A percentile compares a stretch with the other conserved stretches of the same genome.
Evolutionary conservation across 371 early-diverging fungal species (phyloP).

Genomic region (Rhizomucor miehei): DNA sequence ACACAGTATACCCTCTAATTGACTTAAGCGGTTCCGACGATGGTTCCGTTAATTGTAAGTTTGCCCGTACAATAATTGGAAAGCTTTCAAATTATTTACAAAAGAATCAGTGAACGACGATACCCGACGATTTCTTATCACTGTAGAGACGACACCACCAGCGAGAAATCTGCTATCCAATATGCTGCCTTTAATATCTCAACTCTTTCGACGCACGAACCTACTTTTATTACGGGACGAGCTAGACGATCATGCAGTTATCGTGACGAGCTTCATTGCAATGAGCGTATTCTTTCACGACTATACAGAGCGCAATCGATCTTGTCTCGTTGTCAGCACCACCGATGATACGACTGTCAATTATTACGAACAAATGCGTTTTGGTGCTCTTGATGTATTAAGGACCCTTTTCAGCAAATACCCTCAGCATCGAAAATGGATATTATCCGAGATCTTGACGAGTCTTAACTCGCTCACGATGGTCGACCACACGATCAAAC

Average conservation of each 20-base stretch:
- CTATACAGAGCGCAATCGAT: constrained; percentile 15
- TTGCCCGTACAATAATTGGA: background rate
- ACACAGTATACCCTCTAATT: constrained; percentile 37
- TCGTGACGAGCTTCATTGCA: constrained; percentile 34
- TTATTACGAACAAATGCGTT: constrained; percentile 46
- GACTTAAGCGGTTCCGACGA: constrained; percentile 25
- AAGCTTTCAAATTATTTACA: background rate
- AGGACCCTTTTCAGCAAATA: constrained; percentile 61
- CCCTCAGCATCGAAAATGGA: constrained; percentile 69
- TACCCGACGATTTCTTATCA: constrained; percentile 14
- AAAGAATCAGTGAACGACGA: constrained; percentile 17
- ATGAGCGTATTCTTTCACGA: constrained; percentile 44
- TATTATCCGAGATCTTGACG: constrained; percentile 82
- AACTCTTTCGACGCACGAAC: constrained; percentile 22
- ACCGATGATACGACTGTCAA: constrained; percentile 24
- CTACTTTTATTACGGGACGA: constrained; percentile 24
- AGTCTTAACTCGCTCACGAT: constrained; percentile 63
- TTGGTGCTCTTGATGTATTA: constrained; percentile 44
- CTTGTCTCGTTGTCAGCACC: constrained; percentile 6
- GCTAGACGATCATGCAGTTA: constrained; percentile 32
- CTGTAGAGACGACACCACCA: constrained; percentile 15
- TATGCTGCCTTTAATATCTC: constrained; percentile 22
- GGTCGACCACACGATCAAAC: constrained; percentile 43
- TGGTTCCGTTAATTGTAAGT: constrained; percentile 24
- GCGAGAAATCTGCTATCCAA: constrained; percentile 15